Base-by-base conservation (phyloP, 257 asterid species). In the Rehmannia glutinosa region DNA sequence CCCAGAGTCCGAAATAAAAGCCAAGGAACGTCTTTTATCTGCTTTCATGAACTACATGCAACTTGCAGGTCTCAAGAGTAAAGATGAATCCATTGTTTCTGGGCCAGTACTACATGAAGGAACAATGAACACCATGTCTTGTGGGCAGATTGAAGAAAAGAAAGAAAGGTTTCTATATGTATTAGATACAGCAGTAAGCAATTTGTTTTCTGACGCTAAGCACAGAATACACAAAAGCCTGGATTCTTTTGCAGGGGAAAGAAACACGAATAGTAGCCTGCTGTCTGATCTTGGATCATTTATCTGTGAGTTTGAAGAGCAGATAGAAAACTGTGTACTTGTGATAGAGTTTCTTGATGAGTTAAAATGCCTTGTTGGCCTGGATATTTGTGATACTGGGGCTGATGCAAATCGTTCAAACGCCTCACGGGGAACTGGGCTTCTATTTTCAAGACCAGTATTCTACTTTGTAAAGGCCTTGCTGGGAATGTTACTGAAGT, bases 271-370 rank as follows among this genome's bases (percentile, higher is more conserved):
- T 73, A 79, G 41, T 56, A 52, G 76, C 73, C 58, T 43, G 19
- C 76, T 52, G 66, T 79, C 85, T 65, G 86, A 83, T 78, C 80
- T 80, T 66, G 95, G 87, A 69, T 74, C 83, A 24, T 73, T 86
- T 81, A 73, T 74, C 69, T 60, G 79, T 72, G 88, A 85, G 56
- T 70, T 94, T 46, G 97, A 94, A 82, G 96, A 80, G 78, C 96
- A 83, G 71, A 74, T 84, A 62, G 95, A 94, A 72, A 88, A 86
- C 75, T 91, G 96, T 74, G 76, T 81, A 58, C 96, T 91, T 58
- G 78, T 94, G 43, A 80, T 83, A 13, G 93, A 85, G 64, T 87
- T 87, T 81, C 79, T 83, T 77, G 75, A 65, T 74, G 95, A 88
- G 62, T 78, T 90, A 60, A 81, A 82, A 75, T 73, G 66, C 66